Evolutionary conservation across 2,329 filamentous ascomycete species (phyloP), one percentile per base, ranked within the genome.

Genomic region (Helminthosporium solani): DNA sequence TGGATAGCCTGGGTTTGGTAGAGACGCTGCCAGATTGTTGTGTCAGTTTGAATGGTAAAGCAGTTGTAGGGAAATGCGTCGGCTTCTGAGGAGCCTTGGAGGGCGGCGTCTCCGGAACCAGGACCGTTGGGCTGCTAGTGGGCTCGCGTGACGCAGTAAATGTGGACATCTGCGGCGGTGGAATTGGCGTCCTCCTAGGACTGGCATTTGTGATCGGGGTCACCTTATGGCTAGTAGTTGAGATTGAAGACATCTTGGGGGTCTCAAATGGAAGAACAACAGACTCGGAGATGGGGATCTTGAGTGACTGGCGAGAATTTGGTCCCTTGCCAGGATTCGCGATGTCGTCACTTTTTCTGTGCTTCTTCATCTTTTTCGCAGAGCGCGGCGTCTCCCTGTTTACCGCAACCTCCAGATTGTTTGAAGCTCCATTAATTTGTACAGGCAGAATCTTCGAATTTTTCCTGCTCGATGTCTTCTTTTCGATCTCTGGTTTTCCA

Each of bases 71-170:
- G 14, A 25, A 42, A 20, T 7, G 16, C 16, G 21, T 16, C 23
- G 9, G 23, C 7, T 15, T 12, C 31, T n/a, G 37, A 7, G 11
- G 15, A 3, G 8, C 12, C 15, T 38, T 40, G 7, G 42, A 42
- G 11, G 42, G 46, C 6, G 49, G 49, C 15, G 49, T 52, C 28
- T 52, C 49, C 11, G 49, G 49, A 8, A 52, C 46, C 11, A 52
- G 15, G 9, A 49, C 18, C 9, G 19, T 20, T 3, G 36, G 5
- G 9, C 14, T 41, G n/a, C 9, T 28, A 27, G 15, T 18, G n/a
- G 42, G 31, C 7, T 33, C n/a, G n/a, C 31, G 35, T 21, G 28
- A 25, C 3, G 19, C 19, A 27, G 35, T 5, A 3, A 7, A 23
- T 4, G 34, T 7, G 11, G 2, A 14, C 2, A 28, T 7, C 31